Evolutionary conservation across 495 filamentous ascomycete species (phyloP).

Genomic region (Penicillium goetzii): DNA sequence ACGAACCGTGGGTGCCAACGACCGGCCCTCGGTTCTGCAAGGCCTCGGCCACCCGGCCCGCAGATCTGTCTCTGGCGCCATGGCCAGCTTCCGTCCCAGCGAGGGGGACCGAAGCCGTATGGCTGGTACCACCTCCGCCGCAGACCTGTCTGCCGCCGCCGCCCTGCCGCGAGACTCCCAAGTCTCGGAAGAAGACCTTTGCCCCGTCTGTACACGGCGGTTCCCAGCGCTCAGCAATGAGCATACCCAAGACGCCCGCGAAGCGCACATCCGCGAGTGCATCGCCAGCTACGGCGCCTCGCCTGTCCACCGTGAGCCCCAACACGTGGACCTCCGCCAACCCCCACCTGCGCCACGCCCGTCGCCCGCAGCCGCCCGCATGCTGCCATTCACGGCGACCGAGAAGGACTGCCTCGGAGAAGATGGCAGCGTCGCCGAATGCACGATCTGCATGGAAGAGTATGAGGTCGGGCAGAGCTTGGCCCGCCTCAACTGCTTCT

Average conservation of each 20-base stretch:
- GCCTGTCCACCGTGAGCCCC: slow-evolving; percentile 11
- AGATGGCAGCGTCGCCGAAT: slow-evolving; percentile 66
- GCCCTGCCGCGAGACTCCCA: slow-evolving; percentile 31
- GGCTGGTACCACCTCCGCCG: neutral
- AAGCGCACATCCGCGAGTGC: slow-evolving; percentile 77
- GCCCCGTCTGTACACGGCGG: slow-evolving; percentile 80
- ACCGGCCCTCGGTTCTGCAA: slow-evolving; percentile 19
- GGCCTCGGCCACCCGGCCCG: slow-evolving; percentile 11
- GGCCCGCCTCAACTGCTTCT: slow-evolving; percentile 87
- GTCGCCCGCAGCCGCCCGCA: slow-evolving; percentile 42
- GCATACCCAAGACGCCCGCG: slow-evolving; percentile 64
- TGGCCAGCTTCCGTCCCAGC: neutral
- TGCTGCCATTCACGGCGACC: slow-evolving; percentile 77
- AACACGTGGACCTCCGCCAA: neutral
- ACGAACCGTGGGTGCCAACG: slow-evolving; percentile 19
- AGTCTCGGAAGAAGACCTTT: slow-evolving; percentile 82
- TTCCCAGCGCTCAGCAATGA: slow-evolving; percentile 69
- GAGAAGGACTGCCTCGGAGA: slow-evolving; percentile 89
- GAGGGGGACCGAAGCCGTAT: neutral
- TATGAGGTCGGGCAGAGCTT: slow-evolving; percentile 83
- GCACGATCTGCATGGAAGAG: slow-evolving; percentile 95
- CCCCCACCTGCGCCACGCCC: slow-evolving; percentile 29
- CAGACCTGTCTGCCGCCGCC: neutral
- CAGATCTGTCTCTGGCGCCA: neutral
- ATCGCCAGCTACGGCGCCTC: slow-evolving; percentile 55